phyloP scores from a whole-genome alignment of 2,329 filamentous ascomycete species.

The Trichophyton schoenleinii region DNA sequence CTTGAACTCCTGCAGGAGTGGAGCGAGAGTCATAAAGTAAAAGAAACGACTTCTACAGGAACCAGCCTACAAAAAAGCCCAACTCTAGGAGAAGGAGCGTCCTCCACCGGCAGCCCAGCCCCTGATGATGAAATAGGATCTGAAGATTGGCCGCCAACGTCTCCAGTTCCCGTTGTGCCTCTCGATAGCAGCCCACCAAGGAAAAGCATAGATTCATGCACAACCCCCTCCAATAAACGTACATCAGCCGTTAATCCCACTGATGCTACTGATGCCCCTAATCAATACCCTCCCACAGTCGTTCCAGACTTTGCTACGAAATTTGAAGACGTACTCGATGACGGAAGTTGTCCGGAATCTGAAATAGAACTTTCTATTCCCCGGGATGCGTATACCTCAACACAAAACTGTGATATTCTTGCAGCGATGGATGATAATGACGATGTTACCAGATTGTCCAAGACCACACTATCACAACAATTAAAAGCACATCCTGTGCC shows the following conservation, averaged over 20 bases:
- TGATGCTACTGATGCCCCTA: not conserved
- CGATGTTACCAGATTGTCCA: not conserved
- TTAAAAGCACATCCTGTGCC: not conserved
- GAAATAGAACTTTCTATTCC: slow-evolving; percentile 10
- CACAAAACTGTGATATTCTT: slow-evolving; percentile 2
- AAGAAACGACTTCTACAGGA: not conserved
- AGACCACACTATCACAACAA: not conserved
- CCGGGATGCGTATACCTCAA: slow-evolving; percentile 6
- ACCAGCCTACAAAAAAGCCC: not conserved
- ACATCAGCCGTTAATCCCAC: not conserved
- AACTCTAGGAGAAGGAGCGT: not conserved
- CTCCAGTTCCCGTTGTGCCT: not conserved
- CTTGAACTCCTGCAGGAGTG: slow-evolving; percentile 24
- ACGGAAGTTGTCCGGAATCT: not conserved
- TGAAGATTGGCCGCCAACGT: not conserved
- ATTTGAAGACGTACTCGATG: not conserved
- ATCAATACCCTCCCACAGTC: too few relatives aligned
- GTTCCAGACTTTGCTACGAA: not conserved
- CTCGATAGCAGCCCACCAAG: not conserved
- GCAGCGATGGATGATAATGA: not conserved
- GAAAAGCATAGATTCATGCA: too few relatives aligned
- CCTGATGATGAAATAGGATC: not conserved
- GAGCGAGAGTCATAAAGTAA: slow-evolving; percentile 8
- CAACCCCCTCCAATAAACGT: not conserved
- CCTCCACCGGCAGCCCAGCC: not conserved